A percentile compares a stretch with the other conserved stretches of the same genome.
These are phyloP conservation scores for Metschnikowia amazonensis DNA, from an alignment of 805 yeast species.

Conservation along the genomic window DNA sequence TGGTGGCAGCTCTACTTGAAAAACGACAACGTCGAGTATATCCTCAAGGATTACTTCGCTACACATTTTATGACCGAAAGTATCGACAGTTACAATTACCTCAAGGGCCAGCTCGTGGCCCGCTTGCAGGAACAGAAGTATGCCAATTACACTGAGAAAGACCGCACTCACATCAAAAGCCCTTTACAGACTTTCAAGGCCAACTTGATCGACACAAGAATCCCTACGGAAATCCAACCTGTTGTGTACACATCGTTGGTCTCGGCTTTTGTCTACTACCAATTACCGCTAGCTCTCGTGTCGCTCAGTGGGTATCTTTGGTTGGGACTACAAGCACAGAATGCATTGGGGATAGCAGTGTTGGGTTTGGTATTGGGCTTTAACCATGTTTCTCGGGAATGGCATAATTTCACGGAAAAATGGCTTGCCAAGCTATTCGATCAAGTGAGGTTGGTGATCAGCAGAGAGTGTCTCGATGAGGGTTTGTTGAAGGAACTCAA, in stretches of 20 bases:
- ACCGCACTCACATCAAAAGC: slow-evolving; percentile 16
- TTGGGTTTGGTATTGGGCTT: slow-evolving; percentile 43
- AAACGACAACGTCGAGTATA: slow-evolving; percentile 43
- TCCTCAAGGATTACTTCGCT: slow-evolving; percentile 36
- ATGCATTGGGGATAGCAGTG: slow-evolving; percentile 30
- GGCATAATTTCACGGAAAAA: slow-evolving; percentile 28
- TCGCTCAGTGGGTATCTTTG: slow-evolving; percentile 29
- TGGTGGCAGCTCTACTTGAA: slow-evolving; percentile 43
- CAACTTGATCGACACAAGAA: slow-evolving; percentile 25
- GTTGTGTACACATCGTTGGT: slow-evolving; percentile 28
- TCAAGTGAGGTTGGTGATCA: slow-evolving; percentile 30
- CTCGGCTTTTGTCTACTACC: slow-evolving; percentile 33
- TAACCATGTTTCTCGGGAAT: slow-evolving; percentile 35
- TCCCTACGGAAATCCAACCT: slow-evolving; percentile 36
- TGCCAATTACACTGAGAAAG: slow-evolving; percentile 18
- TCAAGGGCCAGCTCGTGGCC: slow-evolving; percentile 35
- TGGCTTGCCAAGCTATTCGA: slow-evolving; percentile 34
- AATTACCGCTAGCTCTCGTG: slow-evolving; percentile 34
- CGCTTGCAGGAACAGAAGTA: slow-evolving; percentile 26
- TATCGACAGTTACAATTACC: slow-evolving; percentile 35
- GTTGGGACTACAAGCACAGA: slow-evolving; percentile 32
- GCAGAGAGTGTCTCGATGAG: slow-evolving; percentile 33
- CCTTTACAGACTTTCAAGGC: slow-evolving; percentile 32
- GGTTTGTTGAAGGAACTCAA: slow-evolving; percentile 36
- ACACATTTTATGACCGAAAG: slow-evolving; percentile 35